Evolutionary conservation across 75 land plant species (phyloP).

Genomic region (Azolla pinnata): DNA sequence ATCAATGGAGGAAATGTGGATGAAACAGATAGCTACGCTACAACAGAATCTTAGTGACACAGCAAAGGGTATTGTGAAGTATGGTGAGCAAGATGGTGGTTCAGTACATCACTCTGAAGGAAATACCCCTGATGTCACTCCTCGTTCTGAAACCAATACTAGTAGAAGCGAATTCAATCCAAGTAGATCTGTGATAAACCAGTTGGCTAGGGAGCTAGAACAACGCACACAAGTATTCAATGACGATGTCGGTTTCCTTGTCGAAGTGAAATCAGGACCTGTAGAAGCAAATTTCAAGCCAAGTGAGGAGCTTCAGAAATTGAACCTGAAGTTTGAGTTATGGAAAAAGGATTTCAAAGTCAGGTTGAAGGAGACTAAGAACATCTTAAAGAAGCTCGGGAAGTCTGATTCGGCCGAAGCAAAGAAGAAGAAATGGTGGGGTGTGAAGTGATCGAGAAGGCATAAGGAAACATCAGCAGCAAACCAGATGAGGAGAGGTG

Average conservation of each 20-base stretch:
- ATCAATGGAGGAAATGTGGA: constrained; percentile 92
- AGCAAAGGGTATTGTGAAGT: constrained; percentile 38
- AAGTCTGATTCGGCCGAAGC: constrained; percentile 35
- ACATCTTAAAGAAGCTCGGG: constrained; percentile 57
- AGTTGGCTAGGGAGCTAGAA: constrained; percentile 69
- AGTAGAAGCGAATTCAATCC: constrained; percentile 35
- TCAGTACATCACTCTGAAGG: neutral
- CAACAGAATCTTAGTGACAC: constrained; percentile 62
- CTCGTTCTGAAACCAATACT: neutral
- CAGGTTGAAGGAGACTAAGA: constrained; percentile 71
- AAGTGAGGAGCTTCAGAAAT: constrained; percentile 59
- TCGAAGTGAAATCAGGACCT: constrained; percentile 89
- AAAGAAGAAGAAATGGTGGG: constrained; percentile 70
- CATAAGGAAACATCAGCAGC: no score
- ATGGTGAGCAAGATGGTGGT: neutral
- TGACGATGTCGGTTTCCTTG: constrained; percentile 85
- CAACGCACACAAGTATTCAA: constrained; percentile 75
- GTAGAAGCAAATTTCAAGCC: constrained; percentile 72
- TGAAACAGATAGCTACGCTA: constrained; percentile 67
- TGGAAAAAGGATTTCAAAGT: constrained; percentile 80
- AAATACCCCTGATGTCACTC: neutral
- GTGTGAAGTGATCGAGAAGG: no score
- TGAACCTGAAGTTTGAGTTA: constrained; percentile 62
- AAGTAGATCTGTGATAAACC: constrained; percentile 54
- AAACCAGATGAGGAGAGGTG: no score